These are phyloP conservation scores for Aspergillus latus DNA, from an alignment of 2,329 filamentous ascomycete species.

Conservation along the genomic window DNA sequence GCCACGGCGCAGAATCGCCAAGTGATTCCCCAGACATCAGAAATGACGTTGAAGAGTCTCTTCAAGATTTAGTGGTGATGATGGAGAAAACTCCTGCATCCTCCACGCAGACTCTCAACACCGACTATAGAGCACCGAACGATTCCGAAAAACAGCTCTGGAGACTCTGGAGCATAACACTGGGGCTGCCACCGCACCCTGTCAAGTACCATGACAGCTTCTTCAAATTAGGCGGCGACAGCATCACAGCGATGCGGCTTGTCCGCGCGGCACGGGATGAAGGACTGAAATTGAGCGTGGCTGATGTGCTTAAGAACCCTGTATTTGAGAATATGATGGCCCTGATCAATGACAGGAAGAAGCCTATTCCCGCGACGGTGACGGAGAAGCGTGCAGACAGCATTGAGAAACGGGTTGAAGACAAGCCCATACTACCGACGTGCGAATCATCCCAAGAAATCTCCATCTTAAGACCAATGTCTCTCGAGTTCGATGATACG, in stretches of 20 bases:
- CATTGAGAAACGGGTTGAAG: slow-evolving; percentile 13
- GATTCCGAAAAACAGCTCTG: slow-evolving; percentile 38
- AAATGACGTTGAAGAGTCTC: slow-evolving; percentile 14
- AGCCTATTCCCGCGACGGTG: slow-evolving; percentile 18
- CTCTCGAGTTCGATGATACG: slow-evolving; percentile 27
- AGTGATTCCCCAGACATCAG: not conserved
- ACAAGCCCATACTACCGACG: not conserved
- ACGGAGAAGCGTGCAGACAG: slow-evolving; percentile 20
- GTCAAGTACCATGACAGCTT: slow-evolving; percentile 43
- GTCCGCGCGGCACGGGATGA: slow-evolving; percentile 42
- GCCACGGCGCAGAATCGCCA: not conserved
- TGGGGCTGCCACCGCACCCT: slow-evolving; percentile 34
- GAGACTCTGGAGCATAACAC: slow-evolving; percentile 40
- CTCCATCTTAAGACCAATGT: slow-evolving; percentile 26
- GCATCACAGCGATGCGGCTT: slow-evolving; percentile 44
- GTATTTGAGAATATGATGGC: slow-evolving; percentile 42
- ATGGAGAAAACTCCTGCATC: slow-evolving; percentile 13
- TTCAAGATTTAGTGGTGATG: not conserved
- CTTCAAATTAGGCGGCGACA: slow-evolving; percentile 44
- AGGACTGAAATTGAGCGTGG: slow-evolving; percentile 43
- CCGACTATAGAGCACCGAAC: slow-evolving; percentile 27
- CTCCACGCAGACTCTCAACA: slow-evolving; percentile 34
- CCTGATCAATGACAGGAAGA: slow-evolving; percentile 27
- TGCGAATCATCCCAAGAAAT: slow-evolving; percentile 21
- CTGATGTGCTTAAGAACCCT: slow-evolving; percentile 46